A percentile compares a stretch with the other conserved stretches of the same genome.
Evolutionary conservation across 345 rosid genomes (phyloP).

Genomic region (Bruguiera gymnorhiza): DNA sequence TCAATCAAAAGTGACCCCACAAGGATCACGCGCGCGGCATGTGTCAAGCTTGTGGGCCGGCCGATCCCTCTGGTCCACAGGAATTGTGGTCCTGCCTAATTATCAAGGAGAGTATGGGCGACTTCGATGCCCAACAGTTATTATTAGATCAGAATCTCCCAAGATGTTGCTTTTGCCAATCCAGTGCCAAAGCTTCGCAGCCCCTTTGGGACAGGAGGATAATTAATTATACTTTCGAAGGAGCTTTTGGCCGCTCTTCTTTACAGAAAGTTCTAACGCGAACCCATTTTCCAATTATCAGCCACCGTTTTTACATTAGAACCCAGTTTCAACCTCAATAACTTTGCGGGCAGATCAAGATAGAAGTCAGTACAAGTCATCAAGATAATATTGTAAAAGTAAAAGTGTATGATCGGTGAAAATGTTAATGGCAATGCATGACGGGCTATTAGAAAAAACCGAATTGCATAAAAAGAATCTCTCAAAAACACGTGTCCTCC

Average conservation of each 20-base stretch:
- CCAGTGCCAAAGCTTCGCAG: no score
- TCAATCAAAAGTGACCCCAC: background rate
- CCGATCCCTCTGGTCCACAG: background rate
- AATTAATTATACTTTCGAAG: constrained; percentile 14
- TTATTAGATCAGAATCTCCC: constrained; percentile 15
- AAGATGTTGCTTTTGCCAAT: background rate
- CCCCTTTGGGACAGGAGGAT: background rate
- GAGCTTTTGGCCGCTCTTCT: constrained; percentile 19
- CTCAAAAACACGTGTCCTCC: background rate
- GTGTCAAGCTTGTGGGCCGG: background rate
- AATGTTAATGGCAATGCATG: no score
- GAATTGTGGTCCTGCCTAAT: background rate
- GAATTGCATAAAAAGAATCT: background rate
- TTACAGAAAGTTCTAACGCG: constrained; percentile 23
- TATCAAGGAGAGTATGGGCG: constrained; percentile 12
- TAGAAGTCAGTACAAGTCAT: no score
- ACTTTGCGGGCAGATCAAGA: no score
- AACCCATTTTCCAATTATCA: background rate
- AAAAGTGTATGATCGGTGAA: no score
- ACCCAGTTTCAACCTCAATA: no score
- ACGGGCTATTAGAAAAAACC: no score
- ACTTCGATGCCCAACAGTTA: constrained; percentile 4
- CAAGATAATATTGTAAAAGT: no score
- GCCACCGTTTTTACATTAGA: background rate
- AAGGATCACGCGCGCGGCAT: background rate